These are phyloP conservation scores for Blumeriella jaapii DNA, from an alignment of 2,329 filamentous ascomycete genomes.

Conservation along the genomic window DNA sequence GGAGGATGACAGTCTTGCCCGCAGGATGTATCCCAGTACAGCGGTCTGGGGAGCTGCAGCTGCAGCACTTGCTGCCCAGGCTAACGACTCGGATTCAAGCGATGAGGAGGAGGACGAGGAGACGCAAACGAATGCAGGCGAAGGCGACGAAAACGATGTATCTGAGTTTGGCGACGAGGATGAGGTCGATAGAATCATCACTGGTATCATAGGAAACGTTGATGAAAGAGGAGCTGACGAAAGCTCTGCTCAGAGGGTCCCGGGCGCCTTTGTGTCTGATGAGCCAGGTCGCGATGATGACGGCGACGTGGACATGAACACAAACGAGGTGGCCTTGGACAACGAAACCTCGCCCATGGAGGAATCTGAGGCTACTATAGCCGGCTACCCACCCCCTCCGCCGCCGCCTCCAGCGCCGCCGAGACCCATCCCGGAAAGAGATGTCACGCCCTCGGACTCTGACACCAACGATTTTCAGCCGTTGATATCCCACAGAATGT, in stretches of 20 bases:
- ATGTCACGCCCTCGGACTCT: slow-evolving; percentile 59
- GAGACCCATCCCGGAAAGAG: slow-evolving; percentile 40
- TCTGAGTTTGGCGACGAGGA: neutral
- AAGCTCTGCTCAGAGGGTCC: too few species aligned
- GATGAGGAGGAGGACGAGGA: slow-evolving; percentile 16
- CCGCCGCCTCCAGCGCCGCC: slow-evolving; percentile 35
- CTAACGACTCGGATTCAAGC: slow-evolving; percentile 15
- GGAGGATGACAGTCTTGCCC: slow-evolving; percentile 27
- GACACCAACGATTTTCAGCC: slow-evolving; percentile 52
- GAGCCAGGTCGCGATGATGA: slow-evolving; percentile 31
- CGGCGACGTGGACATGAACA: slow-evolving; percentile 34
- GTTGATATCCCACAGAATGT: slow-evolving; percentile 48
- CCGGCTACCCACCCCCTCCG: slow-evolving; percentile 60
- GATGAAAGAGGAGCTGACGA: too few species aligned
- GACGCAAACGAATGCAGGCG: too few species aligned
- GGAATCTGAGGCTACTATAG: slow-evolving; percentile 65
- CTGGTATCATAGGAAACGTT: slow-evolving; percentile 6
- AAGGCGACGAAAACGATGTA: neutral
- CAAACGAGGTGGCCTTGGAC: slow-evolving; percentile 31
- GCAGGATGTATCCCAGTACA: slow-evolving; percentile 14
- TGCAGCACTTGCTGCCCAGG: slow-evolving; percentile 10
- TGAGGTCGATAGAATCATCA: neutral
- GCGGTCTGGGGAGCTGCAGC: slow-evolving; percentile 6
- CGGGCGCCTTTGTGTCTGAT: too few species aligned
- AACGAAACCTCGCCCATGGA: slow-evolving; percentile 51